Base-by-base conservation (phyloP, 805 yeast genomes). In the Crinitomyces ghanaensis region DNA sequence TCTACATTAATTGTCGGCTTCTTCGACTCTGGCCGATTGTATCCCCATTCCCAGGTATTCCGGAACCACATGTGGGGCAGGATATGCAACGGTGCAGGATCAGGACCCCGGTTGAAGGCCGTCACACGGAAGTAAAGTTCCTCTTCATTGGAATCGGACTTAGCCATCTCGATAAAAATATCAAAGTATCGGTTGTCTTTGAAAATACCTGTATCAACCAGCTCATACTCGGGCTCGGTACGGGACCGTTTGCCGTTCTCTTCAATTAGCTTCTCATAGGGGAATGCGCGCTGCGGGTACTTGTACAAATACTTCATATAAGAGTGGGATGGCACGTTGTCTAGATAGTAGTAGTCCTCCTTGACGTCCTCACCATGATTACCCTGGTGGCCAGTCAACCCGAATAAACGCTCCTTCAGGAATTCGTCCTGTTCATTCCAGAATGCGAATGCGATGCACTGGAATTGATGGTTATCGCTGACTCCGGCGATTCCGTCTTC, bases 361-460 rank as follows among this genome's bases (percentile, higher is more conserved):
- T 85, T 85, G 39, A 83, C 95, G 54, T 85, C 96, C 53, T 85
- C 96, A 36, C 96, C 96, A 55, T 85, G 96, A 54, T 86, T 86
- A 8, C 95, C 96, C 53, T 85, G 86, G 9, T 82, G 84, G 33
- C 93, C 93, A 18, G 95, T 84, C 25, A 84, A 68, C 2, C 96
- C 96, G 55, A 77, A 85, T 41, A 80, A 64, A 43, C 83, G 76
- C 53, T 85, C 96, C 57, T 85, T 85, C 54, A 85, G 65, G 45
- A 83, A 70, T 27, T 72, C 75, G 57, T 85, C 96, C 45, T 82
- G 65, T 44, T 81, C 94, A 60, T 85, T 85, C 96, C 96, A 85
- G 40, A 86, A 63, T 2, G 86, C 94, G 63, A 85, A 64, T n/a
- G 80, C 69, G 45, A 82, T 56, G 53, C 88, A 77, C 20, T 82